Percentiles rank a stretch among this genome's conserved stretches.
phyloP scores from a whole-genome alignment of 352 stramenopile genomes.

The Pythium periplocum region DNA sequence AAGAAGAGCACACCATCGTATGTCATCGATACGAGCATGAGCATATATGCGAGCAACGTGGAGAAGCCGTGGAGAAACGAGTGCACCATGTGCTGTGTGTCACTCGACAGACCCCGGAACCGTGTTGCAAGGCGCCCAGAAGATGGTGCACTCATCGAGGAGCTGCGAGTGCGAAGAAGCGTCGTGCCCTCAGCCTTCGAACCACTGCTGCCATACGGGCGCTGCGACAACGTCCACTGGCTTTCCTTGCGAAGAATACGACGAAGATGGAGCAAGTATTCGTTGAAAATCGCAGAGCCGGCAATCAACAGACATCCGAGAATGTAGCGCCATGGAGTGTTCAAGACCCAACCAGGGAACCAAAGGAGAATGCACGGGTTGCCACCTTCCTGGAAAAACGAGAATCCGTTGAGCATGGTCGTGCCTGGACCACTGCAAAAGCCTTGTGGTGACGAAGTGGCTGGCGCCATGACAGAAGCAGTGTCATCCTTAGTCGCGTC shows the following conservation, averaged over 20 bases:
- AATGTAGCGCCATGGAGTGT: conserved; percentile 45
- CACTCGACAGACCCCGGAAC: conserved; percentile 47
- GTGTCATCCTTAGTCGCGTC: conserved; percentile 3
- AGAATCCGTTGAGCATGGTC: conserved; percentile 75
- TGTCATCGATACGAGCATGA: conserved; percentile 81
- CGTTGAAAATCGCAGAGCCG: conserved; percentile 60
- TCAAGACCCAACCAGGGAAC: conserved; percentile 70
- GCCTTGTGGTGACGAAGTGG: too few species aligned
- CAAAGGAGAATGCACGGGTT: conserved; percentile 62
- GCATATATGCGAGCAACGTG: conserved; percentile 68
- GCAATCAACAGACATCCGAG: conserved; percentile 47
- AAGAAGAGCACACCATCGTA: conserved; percentile 64
- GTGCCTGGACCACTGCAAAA: conserved; percentile 63
- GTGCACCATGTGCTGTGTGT: conserved; percentile 47
- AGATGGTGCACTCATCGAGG: conserved; percentile 12
- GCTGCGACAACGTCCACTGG: conserved; percentile 32
- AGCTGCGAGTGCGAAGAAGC: conserved; percentile 36
- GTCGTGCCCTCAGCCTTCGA: conserved; percentile 27
- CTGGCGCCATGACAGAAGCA: neutral
- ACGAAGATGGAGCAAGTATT: conserved; percentile 66
- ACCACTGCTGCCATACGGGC: neutral
- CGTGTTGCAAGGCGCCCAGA: conserved; percentile 30
- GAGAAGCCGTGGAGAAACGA: conserved; percentile 50
- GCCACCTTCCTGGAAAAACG: conserved; percentile 23
- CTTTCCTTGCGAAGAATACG: conserved; percentile 62